phyloP scores from a whole-genome alignment of 257 asterid genomes.

The Solanum sparsipilum region DNA sequence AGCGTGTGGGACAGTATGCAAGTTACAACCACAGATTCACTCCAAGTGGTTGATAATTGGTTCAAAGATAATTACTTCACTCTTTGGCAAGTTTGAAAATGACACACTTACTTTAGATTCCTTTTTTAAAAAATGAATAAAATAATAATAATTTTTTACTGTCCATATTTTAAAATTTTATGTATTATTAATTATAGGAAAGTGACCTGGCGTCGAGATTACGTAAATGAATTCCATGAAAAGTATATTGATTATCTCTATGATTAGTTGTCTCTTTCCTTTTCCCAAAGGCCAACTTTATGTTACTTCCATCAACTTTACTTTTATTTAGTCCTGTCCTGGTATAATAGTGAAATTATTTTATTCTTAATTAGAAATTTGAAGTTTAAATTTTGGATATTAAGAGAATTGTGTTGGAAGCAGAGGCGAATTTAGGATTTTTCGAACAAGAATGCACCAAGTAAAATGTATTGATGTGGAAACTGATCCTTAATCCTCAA shows the following conservation, averaged over 20 bases:
- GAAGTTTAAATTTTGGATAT: no score
- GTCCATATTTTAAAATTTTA: not conserved
- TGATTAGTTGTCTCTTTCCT: not conserved
- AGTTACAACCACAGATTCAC: conserved; percentile 1
- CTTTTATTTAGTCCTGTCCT: not conserved
- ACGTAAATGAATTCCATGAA: conserved; percentile 4
- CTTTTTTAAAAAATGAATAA: not conserved
- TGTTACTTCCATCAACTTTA: not conserved
- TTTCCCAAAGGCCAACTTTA: conserved; percentile 3
- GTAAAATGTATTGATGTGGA: no score
- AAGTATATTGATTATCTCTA: not conserved
- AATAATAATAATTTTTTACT: not conserved
- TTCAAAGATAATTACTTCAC: conserved; percentile 4
- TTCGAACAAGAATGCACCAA: no score
- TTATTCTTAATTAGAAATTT: no score
- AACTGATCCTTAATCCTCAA: no score
- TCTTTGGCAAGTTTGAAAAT: not conserved
- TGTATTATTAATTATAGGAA: not conserved
- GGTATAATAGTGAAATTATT: not conserved
- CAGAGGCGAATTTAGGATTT: no score
- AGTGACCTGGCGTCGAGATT: not conserved
- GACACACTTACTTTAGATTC: not conserved
- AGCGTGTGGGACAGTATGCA: not conserved
- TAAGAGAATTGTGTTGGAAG: rapidly evolving
- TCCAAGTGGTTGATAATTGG: not conserved